phyloP scores from a whole-genome alignment of 1,139 yeast species.

The Geotrichum cucujoidarum region DNA sequence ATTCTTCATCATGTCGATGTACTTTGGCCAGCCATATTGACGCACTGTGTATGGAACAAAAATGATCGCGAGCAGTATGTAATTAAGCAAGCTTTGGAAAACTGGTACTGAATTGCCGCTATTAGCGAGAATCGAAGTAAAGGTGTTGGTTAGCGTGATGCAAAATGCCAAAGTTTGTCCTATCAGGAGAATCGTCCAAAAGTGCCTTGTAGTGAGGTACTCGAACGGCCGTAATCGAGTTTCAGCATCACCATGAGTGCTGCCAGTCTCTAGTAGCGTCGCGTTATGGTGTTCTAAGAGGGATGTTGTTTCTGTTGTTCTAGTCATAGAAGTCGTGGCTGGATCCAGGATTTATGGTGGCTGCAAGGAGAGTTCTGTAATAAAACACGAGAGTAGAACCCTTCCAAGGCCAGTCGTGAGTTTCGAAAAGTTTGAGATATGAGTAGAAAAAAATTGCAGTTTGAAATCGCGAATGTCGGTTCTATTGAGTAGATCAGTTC shows the following conservation, averaged over 20 bases:
- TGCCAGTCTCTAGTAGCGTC: no score
- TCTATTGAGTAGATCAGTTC: no score
- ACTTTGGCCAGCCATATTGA: constrained; percentile 37
- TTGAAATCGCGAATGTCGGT: background rate
- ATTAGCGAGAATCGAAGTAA: constrained; percentile 39
- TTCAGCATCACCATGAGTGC: no score
- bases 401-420: constrained; percentile 22
- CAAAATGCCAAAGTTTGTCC: constrained; percentile 43
- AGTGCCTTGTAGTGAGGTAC: constrained; percentile 36
- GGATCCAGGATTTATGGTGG: no score
- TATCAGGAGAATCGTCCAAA: constrained; percentile 40
- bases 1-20: constrained; percentile 29
- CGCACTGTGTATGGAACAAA: constrained; percentile 41
- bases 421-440: no score
- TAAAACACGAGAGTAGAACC: constrained; percentile 23
- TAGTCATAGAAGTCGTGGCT: no score
- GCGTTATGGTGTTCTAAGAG: no score
- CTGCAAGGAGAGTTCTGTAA: constrained; percentile 14
- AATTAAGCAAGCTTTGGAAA: constrained; percentile 41
- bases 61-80: constrained; percentile 36
- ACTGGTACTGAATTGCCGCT: constrained; percentile 42
- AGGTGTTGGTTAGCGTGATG: constrained; percentile 42
- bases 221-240: constrained; percentile 26
- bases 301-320: no score
- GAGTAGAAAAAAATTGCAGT: no score